Evolutionary conservation across 2,329 filamentous ascomycete genomes (phyloP).

Genomic region (Phyllachora maydis): DNA sequence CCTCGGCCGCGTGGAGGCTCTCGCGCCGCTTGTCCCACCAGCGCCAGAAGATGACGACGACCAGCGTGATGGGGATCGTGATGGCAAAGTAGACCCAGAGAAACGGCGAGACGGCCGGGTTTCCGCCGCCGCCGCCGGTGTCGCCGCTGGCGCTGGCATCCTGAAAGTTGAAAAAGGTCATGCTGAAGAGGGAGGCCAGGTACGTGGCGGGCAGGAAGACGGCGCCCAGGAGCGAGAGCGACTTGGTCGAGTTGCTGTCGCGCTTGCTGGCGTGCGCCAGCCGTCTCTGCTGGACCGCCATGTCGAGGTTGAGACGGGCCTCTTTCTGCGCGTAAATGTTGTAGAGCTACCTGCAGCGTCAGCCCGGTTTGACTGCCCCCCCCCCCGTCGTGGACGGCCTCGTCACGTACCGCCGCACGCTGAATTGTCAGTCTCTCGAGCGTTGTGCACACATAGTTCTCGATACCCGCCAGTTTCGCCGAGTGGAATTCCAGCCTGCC

Average conservation of each 20-base stretch:
- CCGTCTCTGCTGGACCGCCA: conserved; percentile 36
- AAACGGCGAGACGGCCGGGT: conserved; percentile 21
- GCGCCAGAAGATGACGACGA: conserved; percentile 34
- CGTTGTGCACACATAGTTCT: conserved; percentile 42
- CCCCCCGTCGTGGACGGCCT: too few species aligned
- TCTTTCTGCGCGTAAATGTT: conserved; percentile 47
- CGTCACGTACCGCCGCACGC: conserved; percentile 32
- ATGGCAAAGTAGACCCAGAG: conserved; percentile 45
- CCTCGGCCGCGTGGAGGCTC: conserved; percentile 23
- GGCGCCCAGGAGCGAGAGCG: conserved; percentile 39
- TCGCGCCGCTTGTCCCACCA: conserved; percentile 29
- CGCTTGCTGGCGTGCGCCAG: conserved; percentile 38
- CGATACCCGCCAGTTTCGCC: conserved; percentile 37
- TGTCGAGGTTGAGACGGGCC: conserved; percentile 41
- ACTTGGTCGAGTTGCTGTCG: conserved; percentile 45
- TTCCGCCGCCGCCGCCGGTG: conserved; percentile 3
- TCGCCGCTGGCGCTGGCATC: too few species aligned
- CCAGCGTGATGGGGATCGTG: conserved; percentile 32
- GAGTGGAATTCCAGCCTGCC: conserved; percentile 37
- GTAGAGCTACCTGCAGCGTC: conserved; percentile 24
- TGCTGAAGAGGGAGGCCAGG: conserved; percentile 41
- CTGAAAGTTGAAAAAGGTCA: conserved; percentile 46
- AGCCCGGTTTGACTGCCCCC: not conserved
- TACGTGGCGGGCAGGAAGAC: conserved; percentile 42
- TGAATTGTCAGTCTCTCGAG: conserved; percentile 39